phyloP scores from a whole-genome alignment of 768 basidiomycete genomes.

The Hericium erinaceus region DNA sequence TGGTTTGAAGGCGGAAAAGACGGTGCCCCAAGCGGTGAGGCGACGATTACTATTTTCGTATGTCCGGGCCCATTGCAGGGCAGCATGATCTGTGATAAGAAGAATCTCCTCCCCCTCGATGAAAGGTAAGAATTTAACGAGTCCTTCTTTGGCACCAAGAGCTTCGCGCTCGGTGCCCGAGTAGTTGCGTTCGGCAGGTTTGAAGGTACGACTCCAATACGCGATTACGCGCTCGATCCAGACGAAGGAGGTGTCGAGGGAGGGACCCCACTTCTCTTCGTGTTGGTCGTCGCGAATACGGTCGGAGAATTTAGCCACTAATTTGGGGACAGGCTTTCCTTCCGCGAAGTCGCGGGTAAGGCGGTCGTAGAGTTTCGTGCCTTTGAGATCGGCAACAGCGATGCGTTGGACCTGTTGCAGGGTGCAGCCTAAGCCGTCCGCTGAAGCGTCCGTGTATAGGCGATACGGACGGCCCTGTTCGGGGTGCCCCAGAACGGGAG shows the following conservation, averaged over 20 bases:
- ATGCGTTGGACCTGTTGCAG: conserved; percentile 12
- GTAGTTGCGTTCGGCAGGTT: background rate
- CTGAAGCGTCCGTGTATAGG: conserved; percentile 26
- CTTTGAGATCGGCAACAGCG: no score
- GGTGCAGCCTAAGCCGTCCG: conserved; percentile 12
- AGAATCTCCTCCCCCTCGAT: conserved; percentile 27
- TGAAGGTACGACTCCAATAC: conserved; percentile 12
- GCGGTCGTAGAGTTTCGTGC: no score
- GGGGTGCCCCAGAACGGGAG: conserved; percentile 26
- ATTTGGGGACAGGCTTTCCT: no score
- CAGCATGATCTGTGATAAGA: conserved; percentile 18
- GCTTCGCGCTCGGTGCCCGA: background rate
- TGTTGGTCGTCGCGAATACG: conserved; percentile 12
- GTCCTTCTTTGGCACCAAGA: background rate
- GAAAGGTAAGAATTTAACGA: conserved; percentile 15
- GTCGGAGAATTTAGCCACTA: conserved; percentile 4
- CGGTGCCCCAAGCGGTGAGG: conserved; percentile 23
- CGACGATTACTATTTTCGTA: conserved; percentile 18
- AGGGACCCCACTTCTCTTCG: conserved; percentile 3
- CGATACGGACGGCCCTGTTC: conserved; percentile 22
- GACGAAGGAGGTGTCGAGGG: no score
- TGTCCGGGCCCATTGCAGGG: conserved; percentile 18
- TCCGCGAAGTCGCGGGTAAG: no score
- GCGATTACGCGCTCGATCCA: no score
- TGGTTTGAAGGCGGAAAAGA: conserved; percentile 23